Base-by-base conservation (phyloP, 805 yeast genomes). In the Diddensiella santjacobensis region DNA sequence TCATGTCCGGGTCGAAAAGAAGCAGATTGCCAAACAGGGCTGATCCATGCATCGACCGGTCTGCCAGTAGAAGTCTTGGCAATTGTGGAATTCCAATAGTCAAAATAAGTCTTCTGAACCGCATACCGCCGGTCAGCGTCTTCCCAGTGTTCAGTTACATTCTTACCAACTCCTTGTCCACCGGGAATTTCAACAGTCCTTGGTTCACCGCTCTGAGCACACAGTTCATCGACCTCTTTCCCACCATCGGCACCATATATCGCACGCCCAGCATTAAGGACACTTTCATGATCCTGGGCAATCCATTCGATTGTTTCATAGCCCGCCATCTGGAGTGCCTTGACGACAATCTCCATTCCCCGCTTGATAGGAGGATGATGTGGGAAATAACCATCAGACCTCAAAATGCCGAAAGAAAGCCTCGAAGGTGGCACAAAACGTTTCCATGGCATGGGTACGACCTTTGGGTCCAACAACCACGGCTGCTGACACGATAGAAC, bases 221-320 rank as follows among this genome's bases (percentile, higher is more conserved):
- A 85, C 63, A 58, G 77, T 61, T 42, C 70, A 71, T 44, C 73
- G 70, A 59, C 80, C 83, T 51, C 72, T 52, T 67, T 63, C 61
- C 83, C 84, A 43, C 91, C 91, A 64, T 86, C 93, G 56, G 80
- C 73, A 10, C 72, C 70, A 65, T 83, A 86, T 22, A 52, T 42
- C 10, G 56, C 49, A 26, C 61, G 61, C 42, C 63, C 53, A 13
- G 52, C 48, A 59, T 65, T 58, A n/a, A 58, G 59, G n/a, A 57
- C 53, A 15, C 47, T 57, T 22, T 54, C 58, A 11, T 55, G 47
- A 46, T 50, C 55, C 20, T 67, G 57, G 17, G 45, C 50, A 47
- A 51, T 53, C 45, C 62, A 62, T 2, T 62, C 55, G 3, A 64
- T 43, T 30, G 59, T 60, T 18, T 62, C 54, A 38, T 53, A 50